phyloP scores from a whole-genome alignment of 2,329 filamentous ascomycete species.

The Fusarium pilosicola region DNA sequence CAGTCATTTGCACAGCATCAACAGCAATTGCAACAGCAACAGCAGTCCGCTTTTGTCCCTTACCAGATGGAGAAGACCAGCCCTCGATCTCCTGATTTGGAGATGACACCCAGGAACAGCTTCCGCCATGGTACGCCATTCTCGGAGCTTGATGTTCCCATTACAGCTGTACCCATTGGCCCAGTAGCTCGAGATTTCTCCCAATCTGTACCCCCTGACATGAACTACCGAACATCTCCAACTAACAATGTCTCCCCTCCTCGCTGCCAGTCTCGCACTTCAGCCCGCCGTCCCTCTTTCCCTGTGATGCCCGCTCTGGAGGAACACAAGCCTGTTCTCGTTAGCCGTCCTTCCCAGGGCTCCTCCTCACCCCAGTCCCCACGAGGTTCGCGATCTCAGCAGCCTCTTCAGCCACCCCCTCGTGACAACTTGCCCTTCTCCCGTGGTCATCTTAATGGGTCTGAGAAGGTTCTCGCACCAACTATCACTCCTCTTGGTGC shows the following conservation, averaged over 20 bases:
- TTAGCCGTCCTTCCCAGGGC: conserved; percentile 41
- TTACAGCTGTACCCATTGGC: conserved; percentile 76
- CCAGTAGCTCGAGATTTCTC: conserved; percentile 82
- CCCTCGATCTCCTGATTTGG: conserved; percentile 64
- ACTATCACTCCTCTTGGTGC: conserved; percentile 45
- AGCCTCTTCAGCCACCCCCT: conserved; percentile 62
- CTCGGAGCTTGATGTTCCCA: conserved; percentile 88
- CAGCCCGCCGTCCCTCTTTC: conserved; percentile 73
- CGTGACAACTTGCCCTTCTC: conserved; percentile 67
- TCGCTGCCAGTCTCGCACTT: conserved; percentile 65
- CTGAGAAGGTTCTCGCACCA: conserved; percentile 59
- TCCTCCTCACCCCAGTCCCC: conserved; percentile 51
- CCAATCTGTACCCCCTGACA: conserved; percentile 93
- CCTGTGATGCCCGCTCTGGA: conserved; percentile 74
- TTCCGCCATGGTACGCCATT: conserved; percentile 88
- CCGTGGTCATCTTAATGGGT: conserved; percentile 55
- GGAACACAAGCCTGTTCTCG: conserved; percentile 66
- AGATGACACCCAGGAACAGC: conserved; percentile 62
- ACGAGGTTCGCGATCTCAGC: conserved; percentile 48
- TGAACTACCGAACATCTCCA: conserved; percentile 74
- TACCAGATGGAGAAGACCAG: conserved; percentile 64
- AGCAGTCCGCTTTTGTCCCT: conserved; percentile 54
- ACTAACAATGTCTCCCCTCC: conserved; percentile 49
- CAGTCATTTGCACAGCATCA: conserved; percentile 36
- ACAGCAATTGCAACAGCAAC: conserved; percentile 1